Evolutionary conservation across 2,329 filamentous ascomycete species (phyloP).

Genomic region (Lachnellula suecica): DNA sequence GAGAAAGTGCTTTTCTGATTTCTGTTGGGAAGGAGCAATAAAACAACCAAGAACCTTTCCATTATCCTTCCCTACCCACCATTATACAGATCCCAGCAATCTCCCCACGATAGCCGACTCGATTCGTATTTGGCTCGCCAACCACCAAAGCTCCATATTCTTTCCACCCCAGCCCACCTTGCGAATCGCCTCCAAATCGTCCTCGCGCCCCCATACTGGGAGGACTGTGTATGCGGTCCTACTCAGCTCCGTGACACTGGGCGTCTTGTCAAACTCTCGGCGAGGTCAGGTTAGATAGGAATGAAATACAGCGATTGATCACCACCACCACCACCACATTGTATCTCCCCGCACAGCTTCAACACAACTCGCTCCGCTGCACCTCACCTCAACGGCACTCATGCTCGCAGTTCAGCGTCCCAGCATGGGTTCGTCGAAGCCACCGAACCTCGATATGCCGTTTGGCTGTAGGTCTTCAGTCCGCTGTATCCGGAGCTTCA

Average conservation of each 20-base stretch:
- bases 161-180: too few relatives aligned
- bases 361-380: neutral
- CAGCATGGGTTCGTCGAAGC: conserved; percentile 60
- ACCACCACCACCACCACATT: neutral
- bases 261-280: neutral
- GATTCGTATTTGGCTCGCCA: too few relatives aligned
- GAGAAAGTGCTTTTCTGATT: too few relatives aligned
- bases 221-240: neutral
- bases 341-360: neutral
- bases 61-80: too few relatives aligned
- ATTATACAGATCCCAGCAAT: too few relatives aligned
- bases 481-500: neutral
- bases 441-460: conserved; percentile 54
- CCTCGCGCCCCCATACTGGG: neutral
- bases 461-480: conserved; percentile 64
- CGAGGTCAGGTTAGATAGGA: neutral
- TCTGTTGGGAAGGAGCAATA: too few relatives aligned
- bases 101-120: too few relatives aligned
- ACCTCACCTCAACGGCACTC: conserved; percentile 37
- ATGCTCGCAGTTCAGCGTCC: conserved; percentile 57
- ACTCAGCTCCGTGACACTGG: neutral
- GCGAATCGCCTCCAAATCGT: neutral
- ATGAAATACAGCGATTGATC: neutral
- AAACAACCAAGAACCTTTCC: too few relatives aligned
- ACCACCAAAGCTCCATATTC: too few relatives aligned